Conservation (phyloP, 495 filamentous ascomycete genomes). For the Patellaria atrata region DNA sequence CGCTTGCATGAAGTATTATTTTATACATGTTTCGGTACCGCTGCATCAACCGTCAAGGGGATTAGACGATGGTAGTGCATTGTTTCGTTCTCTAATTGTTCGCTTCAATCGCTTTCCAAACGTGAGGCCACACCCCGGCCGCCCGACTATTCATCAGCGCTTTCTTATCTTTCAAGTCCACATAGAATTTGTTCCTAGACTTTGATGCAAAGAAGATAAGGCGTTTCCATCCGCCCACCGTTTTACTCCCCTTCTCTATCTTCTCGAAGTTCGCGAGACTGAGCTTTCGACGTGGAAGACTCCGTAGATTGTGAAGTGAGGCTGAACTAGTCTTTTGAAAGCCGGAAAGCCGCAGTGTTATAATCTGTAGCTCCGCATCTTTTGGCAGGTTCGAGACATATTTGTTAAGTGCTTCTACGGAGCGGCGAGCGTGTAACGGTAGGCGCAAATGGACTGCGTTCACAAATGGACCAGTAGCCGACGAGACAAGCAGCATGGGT, state of each 20-base stretch:
- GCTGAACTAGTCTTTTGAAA: conserved; percentile 36
- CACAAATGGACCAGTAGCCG: conserved; percentile 34
- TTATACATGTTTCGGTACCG: too few species aligned
- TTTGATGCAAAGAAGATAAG: background rate
- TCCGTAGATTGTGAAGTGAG: conserved; percentile 37
- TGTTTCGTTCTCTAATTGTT: too few species aligned
- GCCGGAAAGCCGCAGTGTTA: conserved; percentile 53
- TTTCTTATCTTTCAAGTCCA: conserved; percentile 2
- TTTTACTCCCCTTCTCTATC: conserved; percentile 7
- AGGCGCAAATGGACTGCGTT: conserved; percentile 17
- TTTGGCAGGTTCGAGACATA: conserved; percentile 50
- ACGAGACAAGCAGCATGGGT: conserved; percentile 52
- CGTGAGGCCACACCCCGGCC: conserved; percentile 14
- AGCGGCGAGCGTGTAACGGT: conserved; percentile 34
- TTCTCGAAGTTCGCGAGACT: conserved; percentile 40
- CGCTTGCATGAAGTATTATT: too few species aligned
- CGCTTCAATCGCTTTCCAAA: conserved; percentile 17
- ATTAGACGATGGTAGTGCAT: too few species aligned
- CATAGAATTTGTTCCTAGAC: conserved; percentile 7
- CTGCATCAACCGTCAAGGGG: too few species aligned
- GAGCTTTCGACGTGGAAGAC: conserved; percentile 20
- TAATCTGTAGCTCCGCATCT: conserved; percentile 49
- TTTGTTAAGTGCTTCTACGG: conserved; percentile 47
- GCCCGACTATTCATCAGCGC: conserved; percentile 8
- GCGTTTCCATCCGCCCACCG: conserved; percentile 5